Conservation (phyloP, 2,329 filamentous ascomycete species). For the Periconia sp. region DNA sequence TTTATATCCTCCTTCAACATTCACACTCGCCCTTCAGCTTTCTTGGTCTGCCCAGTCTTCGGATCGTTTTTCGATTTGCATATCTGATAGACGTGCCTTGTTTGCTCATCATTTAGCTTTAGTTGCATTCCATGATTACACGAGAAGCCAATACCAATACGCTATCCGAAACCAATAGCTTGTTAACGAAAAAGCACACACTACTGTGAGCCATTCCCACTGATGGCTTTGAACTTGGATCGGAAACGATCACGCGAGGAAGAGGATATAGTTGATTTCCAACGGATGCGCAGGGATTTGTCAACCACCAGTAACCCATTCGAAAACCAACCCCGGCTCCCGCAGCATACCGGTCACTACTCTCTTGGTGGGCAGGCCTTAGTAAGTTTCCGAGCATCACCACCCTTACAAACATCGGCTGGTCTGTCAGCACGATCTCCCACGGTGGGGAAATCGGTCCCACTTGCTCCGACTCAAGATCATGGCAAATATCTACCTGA, state of each 20-base stretch:
- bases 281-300: conserved; percentile 19
- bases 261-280: conserved; percentile 16
- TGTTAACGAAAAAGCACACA: conserved; percentile 15
- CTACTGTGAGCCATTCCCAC: conserved; percentile 20
- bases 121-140: too few relatives aligned
- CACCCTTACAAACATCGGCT: conserved; percentile 22
- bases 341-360: conserved; percentile 27
- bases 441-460: conserved; percentile 8
- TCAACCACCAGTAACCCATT: conserved; percentile 12
- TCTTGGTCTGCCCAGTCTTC: not conserved
- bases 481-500: conserved; percentile 12
- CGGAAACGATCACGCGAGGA: conserved; percentile 38
- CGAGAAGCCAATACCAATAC: not conserved
- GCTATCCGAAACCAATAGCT: conserved; percentile 25
- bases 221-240: conserved; percentile 31
- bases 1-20: not conserved
- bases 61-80: too few relatives aligned
- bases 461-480: conserved; percentile 8
- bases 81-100: too few relatives aligned
- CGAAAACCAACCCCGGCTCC: conserved; percentile 24
- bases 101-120: too few relatives aligned
- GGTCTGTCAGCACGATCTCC: conserved; percentile 15
- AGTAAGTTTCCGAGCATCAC: conserved; percentile 21
- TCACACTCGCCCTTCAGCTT: not conserved
- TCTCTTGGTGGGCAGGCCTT: conserved; percentile 21